phyloP scores from a whole-genome alignment of 202 grass and related monocot species.

The Panicum virgatum region DNA sequence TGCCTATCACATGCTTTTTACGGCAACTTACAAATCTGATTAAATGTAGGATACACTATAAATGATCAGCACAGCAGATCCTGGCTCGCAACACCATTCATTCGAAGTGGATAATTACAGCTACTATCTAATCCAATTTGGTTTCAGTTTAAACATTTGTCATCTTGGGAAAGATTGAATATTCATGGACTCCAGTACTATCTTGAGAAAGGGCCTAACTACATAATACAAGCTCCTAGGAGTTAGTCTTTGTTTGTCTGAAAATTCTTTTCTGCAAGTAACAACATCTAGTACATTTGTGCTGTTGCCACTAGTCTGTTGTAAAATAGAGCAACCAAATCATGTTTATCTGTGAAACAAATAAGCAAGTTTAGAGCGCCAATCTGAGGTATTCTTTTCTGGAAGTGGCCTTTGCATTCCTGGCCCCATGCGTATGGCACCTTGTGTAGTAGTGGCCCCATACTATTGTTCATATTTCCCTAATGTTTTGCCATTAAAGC shows the following conservation, averaged over 20 bases:
- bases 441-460: neutral
- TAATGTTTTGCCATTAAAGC: conserved; percentile 11
- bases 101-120: neutral
- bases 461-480: conserved; percentile 19
- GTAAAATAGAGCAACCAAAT: conserved; percentile 21
- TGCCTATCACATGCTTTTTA: neutral
- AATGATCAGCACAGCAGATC: neutral
- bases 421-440: neutral
- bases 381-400: neutral
- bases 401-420: neutral
- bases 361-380: neutral
- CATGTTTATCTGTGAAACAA: conserved; percentile 17
- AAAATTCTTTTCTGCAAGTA: conserved; percentile 6
- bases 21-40: conserved; percentile 21
- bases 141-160: neutral
- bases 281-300: neutral
- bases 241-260: neutral
- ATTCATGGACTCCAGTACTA: neutral
- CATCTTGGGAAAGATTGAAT: conserved; percentile 11
- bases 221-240: neutral
- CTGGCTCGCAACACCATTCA: neutral
- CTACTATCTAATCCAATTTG: conserved; percentile 16
- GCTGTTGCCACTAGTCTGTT: neutral
- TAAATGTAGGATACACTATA: conserved; percentile 16
- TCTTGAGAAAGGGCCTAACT: neutral